Percentiles rank a stretch among this genome's conserved stretches.
phyloP scores from a whole-genome alignment of 1,284 basidiomycete species.

The Ceratobasidium sp. region DNA sequence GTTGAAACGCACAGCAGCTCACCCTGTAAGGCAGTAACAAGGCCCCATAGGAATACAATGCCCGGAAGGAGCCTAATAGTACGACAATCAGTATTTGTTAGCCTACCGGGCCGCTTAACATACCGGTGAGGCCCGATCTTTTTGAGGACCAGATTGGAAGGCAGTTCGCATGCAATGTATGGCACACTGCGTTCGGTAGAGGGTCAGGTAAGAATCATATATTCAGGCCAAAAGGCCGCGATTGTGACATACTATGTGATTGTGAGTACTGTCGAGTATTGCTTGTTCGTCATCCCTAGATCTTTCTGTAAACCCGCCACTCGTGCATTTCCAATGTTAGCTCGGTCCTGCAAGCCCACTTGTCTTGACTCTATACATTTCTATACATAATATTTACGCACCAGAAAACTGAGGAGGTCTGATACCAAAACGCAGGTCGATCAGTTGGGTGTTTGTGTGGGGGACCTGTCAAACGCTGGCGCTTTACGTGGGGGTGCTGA shows the following conservation, averaged over 20 bases:
- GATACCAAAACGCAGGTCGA: not conserved
- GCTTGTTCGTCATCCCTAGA: slow-evolving; percentile 62
- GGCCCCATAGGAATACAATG: slow-evolving; percentile 64
- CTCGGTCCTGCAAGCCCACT: slow-evolving; percentile 22
- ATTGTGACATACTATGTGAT: slow-evolving; percentile 60
- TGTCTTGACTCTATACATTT: not conserved
- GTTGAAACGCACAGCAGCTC: slow-evolving; percentile 13
- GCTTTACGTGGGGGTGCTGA: not conserved
- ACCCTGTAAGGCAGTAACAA: slow-evolving; percentile 67
- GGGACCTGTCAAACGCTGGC: not conserved
- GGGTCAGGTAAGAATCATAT: slow-evolving; percentile 42
- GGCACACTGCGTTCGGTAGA: slow-evolving; percentile 55
- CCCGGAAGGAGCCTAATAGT: slow-evolving; percentile 43
- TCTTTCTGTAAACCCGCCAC: slow-evolving; percentile 67
- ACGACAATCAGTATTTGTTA: slow-evolving; percentile 63
- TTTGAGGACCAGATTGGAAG: slow-evolving; percentile 66
- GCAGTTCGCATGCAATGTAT: slow-evolving; percentile 68
- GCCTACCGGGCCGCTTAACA: not conserved
- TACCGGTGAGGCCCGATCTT: slow-evolving; percentile 62
- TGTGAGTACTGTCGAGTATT: slow-evolving; percentile 65
- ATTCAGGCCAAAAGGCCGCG: slow-evolving; percentile 34
- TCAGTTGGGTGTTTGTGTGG: not conserved
- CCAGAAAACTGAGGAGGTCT: slow-evolving; percentile 41
- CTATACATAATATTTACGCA: not conserved
- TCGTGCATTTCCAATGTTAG: slow-evolving; percentile 67